These are phyloP conservation scores for Auricularia sp. DNA, from an alignment of 768 basidiomycete species.

Conservation along the genomic window DNA sequence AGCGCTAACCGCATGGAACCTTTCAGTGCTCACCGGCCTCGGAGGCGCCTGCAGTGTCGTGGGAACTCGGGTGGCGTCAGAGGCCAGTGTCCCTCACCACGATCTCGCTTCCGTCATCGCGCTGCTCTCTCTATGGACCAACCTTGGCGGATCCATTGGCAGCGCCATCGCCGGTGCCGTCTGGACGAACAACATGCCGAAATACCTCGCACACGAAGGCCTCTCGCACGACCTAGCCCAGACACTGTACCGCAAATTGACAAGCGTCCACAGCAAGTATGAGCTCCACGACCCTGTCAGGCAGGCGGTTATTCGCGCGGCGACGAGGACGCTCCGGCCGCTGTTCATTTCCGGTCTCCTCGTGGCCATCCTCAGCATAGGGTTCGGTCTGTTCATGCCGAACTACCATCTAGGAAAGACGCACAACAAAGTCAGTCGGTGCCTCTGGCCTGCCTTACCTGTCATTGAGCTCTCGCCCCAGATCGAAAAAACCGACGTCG, in stretches of 20 bases:
- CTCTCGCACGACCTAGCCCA: conserved; percentile 6
- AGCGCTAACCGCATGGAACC: neutral
- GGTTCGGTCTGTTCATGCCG: conserved; percentile 26
- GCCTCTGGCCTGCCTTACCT: neutral
- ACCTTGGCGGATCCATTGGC: conserved; percentile 35
- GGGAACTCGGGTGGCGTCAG: conserved; percentile 32
- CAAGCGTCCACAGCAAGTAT: conserved; percentile 11
- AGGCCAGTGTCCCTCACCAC: conserved; percentile 38
- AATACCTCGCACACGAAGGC: conserved; percentile 15
- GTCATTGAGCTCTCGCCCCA: neutral
- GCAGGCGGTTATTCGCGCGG: conserved; percentile 14
- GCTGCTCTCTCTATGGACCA: conserved; percentile 37
- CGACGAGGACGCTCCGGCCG: conserved; percentile 18
- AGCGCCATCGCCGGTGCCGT: conserved; percentile 26
- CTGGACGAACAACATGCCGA: conserved; percentile 17
- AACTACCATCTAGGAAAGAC: conserved; percentile 30
- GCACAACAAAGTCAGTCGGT: conserved; percentile 24
- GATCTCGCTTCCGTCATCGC: conserved; percentile 40
- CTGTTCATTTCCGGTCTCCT: conserved; percentile 25
- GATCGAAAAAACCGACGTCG: neutral
- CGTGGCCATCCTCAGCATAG: conserved; percentile 30
- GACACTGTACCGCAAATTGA: conserved; percentile 3
- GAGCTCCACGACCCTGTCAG: conserved; percentile 8
- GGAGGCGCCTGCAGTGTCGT: conserved; percentile 44
- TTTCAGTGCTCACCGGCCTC: conserved; percentile 37